Conservation (phyloP, 2,329 filamentous ascomycete species). For the Metarhizium robertsii region DNA sequence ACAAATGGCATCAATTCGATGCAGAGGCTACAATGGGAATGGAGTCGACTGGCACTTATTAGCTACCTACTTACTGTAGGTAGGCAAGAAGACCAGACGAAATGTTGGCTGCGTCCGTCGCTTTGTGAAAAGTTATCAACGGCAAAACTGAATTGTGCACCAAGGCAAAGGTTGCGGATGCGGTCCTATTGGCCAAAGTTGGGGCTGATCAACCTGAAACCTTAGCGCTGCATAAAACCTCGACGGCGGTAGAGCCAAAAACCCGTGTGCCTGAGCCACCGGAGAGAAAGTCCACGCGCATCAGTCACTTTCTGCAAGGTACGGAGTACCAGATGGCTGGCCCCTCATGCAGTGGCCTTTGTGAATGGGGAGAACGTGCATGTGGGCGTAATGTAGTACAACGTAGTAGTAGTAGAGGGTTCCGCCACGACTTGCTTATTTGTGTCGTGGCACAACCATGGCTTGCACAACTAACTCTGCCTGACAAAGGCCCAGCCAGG, state of each 20-base stretch:
- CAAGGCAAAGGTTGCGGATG: conserved; percentile 11
- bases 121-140: background rate
- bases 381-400: background rate
- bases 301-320: background rate
- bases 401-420: too few species aligned
- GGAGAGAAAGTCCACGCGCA: background rate
- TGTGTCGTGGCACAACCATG: too few species aligned
- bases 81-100: background rate
- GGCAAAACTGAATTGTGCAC: background rate
- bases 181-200: conserved; percentile 19
- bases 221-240: conserved; percentile 24
- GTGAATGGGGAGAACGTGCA: background rate
- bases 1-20: background rate
- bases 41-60: background rate
- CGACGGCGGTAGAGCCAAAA: background rate
- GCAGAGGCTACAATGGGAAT: background rate
- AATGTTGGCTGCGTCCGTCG: background rate
- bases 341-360: background rate
- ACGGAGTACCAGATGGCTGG: background rate
- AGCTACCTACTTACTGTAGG: background rate
- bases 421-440: too few species aligned
- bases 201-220: conserved; percentile 22
- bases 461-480: background rate
- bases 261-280: background rate
- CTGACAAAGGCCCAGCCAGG: background rate